Percentiles rank a stretch among this genome's conserved stretches.
Conservation (phyloP, 257 asterid species). For the Cordia subcordata region DNA sequence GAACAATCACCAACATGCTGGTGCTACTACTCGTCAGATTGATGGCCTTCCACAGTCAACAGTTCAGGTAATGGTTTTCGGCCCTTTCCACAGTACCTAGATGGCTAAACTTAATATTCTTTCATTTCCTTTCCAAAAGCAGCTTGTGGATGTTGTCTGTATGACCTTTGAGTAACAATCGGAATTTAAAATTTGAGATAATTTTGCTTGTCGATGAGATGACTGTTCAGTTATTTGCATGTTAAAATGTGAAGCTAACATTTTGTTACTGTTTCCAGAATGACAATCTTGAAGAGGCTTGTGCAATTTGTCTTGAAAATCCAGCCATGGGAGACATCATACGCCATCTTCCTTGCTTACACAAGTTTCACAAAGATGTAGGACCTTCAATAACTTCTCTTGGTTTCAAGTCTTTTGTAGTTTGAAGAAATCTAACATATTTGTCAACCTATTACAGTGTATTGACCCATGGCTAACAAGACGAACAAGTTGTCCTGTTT, state of each 20-base stretch:
- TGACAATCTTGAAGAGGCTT: slow-evolving; percentile 62
- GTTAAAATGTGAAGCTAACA: no score
- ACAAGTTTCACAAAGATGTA: slow-evolving; percentile 97
- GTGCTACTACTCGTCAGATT: slow-evolving; percentile 62
- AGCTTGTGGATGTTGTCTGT: neutral
- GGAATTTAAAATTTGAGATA: no score
- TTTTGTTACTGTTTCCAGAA: slow-evolving; percentile 29
- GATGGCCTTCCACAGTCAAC: slow-evolving; percentile 81
- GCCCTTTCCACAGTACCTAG: neutral
- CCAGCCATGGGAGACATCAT: slow-evolving; percentile 68
- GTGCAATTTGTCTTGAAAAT: slow-evolving; percentile 84
- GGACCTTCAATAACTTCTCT: slow-evolving; percentile 13
- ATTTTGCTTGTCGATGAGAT: no score
- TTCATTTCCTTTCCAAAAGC: neutral
- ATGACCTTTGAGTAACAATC: no score
- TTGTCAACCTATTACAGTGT: slow-evolving; percentile 46
- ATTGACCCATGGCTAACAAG: slow-evolving; percentile 95
- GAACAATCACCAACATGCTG: slow-evolving; percentile 58
- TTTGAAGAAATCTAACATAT: slow-evolving; percentile 4
- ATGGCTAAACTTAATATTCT: neutral
- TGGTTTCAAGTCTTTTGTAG: neutral
- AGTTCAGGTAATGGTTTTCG: slow-evolving; percentile 55
- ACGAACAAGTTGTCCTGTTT: slow-evolving; percentile 73
- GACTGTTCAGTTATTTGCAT: no score
- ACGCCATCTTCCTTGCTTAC: slow-evolving; percentile 93